Base-by-base conservation (phyloP, 441 rosid genomes). In the Gossypium trilobum region DNA sequence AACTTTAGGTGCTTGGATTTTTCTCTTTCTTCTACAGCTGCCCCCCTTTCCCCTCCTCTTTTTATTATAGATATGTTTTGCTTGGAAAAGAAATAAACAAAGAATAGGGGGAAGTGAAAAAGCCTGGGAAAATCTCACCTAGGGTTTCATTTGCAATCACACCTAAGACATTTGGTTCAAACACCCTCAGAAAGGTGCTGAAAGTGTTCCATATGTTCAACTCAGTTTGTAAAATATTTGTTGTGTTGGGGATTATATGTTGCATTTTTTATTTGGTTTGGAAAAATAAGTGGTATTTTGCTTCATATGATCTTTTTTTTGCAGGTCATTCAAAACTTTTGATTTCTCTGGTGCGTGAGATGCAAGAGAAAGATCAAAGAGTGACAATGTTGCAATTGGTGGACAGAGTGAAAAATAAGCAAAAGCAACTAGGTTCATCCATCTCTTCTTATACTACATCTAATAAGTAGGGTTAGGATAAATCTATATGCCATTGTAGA, bases 381-480 rank as follows among this genome's bases (percentile, higher is more conserved):
- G 66, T 80, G 79, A 95, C 97, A 17, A 77, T 89, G 96, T 83
- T 95, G 82, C 97, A 95, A 75, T 76, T 95, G 82, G 89, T 91
- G 62, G 99, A 95, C 76, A 95, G 87, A 86, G 73, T 92, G 79
- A 95, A 90, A 85, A 79, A 23, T 46, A 89, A 84, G 86, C 91
- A 81, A 70, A 92, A 87, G 81, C 86, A 85, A 77, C 83, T 85
- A 86, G 97, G 99, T 94, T 72, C 46, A 75, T 70, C 54, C 20
- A 16, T 59, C 22, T 68, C 31, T 71, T 83, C 14, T 33, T 52
- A 20, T 55, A 23, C 71, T 31, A 14, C 44, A 16, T 31, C 36
- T 16, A 36, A 42, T 51, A 44, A 66, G 71, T 25, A 29, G 27
- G 19, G 46, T 73, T 17, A 33, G 27, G 64, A 52, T 39, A 36